These are phyloP conservation scores for Candida succiphila DNA, from an alignment of 805 yeast genomes.

Conservation along the genomic window DNA sequence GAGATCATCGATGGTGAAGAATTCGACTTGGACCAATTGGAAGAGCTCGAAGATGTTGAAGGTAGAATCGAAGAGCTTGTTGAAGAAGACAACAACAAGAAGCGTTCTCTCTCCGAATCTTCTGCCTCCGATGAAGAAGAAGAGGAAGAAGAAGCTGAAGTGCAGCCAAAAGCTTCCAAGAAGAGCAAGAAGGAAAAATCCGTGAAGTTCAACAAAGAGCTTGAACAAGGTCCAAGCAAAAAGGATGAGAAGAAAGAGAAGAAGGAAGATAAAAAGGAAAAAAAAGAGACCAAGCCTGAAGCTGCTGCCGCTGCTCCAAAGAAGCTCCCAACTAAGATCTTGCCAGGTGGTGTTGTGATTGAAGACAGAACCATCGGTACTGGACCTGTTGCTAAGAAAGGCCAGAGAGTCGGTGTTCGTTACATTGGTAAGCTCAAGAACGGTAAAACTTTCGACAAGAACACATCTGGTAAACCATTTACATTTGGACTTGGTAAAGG, in stretches of 20 bases:
- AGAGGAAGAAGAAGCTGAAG: constrained; percentile 18
- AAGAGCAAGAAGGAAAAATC: constrained; percentile 44
- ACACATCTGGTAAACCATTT: constrained; percentile 96
- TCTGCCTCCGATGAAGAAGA: constrained; percentile 24
- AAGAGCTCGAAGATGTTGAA: constrained; percentile 62
- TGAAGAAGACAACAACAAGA: constrained; percentile 46
- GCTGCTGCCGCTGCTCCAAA: constrained; percentile 23
- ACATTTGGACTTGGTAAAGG: constrained; percentile 87
- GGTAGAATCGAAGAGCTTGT: constrained; percentile 66
- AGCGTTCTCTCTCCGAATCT: constrained; percentile 19
- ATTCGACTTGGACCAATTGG: constrained; percentile 51
- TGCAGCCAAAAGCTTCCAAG: constrained; percentile 17
- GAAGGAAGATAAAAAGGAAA: no score
- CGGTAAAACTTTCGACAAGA: constrained; percentile 95
- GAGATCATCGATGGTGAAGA: constrained; percentile 44
- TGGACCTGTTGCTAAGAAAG: constrained; percentile 81
- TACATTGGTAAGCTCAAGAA: constrained; percentile 96
- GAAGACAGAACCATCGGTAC: constrained; percentile 90
- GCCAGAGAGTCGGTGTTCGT: constrained; percentile 90
- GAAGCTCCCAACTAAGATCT: constrained; percentile 63
- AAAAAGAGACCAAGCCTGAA: no score
- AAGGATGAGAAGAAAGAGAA: constrained; percentile 21
- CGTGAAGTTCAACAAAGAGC: constrained; percentile 82
- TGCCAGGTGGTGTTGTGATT: constrained; percentile 86
- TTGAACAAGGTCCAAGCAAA: constrained; percentile 88